phyloP scores from a whole-genome alignment of 2,329 filamentous ascomycete species.

The Trichoderma citrinoviride region DNA sequence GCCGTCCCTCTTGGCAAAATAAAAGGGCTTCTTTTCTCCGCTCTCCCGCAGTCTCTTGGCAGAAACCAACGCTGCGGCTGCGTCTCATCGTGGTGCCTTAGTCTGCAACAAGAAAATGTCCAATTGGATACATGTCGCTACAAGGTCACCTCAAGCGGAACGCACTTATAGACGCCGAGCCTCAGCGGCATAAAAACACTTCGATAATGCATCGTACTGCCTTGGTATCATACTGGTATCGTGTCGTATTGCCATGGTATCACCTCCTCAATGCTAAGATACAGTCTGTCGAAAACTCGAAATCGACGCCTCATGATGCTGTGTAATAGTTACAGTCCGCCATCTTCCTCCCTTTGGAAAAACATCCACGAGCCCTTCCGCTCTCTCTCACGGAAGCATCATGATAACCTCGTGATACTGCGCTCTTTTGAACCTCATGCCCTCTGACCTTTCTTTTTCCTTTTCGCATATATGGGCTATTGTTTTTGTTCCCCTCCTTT shows the following conservation, averaged over 20 bases:
- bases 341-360: background rate
- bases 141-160: background rate
- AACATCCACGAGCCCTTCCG: background rate
- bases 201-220: too few species aligned
- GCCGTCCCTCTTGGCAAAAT: too few species aligned
- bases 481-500: background rate
- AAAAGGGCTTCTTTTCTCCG: too few species aligned
- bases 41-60: too few species aligned
- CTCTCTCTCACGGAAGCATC: background rate
- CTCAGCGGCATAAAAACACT: too few species aligned
- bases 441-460: background rate
- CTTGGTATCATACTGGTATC: too few species aligned
- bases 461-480: background rate
- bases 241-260: background rate
- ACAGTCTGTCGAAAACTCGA: constrained; percentile 5
- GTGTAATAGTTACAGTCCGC: constrained; percentile 16
- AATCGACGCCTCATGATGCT: constrained; percentile 16
- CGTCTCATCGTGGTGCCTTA: background rate
- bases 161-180: background rate
- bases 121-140: background rate
- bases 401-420: background rate
- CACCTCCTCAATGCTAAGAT: constrained; percentile 6
- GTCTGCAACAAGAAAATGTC: too few species aligned
- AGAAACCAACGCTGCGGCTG: background rate
- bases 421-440: background rate